Evolutionary conservation across 2,329 filamentous ascomycete species (phyloP).

Genomic region (Trichoderma sp.): DNA sequence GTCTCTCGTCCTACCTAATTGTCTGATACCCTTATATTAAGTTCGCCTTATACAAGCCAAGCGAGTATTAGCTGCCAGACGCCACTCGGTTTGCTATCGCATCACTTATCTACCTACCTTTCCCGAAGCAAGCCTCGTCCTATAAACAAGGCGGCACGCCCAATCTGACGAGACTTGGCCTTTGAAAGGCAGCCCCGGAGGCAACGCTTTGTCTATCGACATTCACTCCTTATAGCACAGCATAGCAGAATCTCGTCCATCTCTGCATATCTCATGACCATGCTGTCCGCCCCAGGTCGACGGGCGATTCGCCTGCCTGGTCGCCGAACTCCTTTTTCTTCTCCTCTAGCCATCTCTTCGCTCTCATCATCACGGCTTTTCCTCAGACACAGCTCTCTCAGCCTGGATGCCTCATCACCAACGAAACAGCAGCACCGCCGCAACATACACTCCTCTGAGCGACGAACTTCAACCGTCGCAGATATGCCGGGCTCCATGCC

Average conservation of each 20-base stretch:
- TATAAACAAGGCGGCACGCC: conserved; percentile 1
- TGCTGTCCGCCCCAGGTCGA: conserved; percentile 33
- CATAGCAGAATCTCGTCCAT: background rate
- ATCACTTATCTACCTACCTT: background rate
- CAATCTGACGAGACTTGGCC: background rate
- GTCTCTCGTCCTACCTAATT: background rate
- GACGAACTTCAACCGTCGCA: conserved; percentile 42
- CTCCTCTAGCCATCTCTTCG: conserved; percentile 18
- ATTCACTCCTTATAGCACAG: background rate
- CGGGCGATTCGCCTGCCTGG: conserved; percentile 33
- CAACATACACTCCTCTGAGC: conserved; percentile 44
- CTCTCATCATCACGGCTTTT: conserved; percentile 29
- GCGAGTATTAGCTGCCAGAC: background rate
- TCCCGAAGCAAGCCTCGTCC: conserved; percentile 17
- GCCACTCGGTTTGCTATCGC: background rate
- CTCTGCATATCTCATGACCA: conserved; percentile 20
- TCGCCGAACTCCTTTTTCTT: conserved; percentile 27
- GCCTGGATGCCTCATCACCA: background rate
- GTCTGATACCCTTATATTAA: background rate
- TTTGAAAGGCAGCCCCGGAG: background rate
- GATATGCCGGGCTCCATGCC: conserved; percentile 40
- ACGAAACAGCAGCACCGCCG: conserved; percentile 31
- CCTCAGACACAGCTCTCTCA: conserved; percentile 1
- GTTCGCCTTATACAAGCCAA: background rate
- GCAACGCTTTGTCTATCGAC: background rate